Evolutionary conservation across 1,284 basidiomycete genomes (phyloP).

Genomic region (Singerocomus rubriflavus): DNA sequence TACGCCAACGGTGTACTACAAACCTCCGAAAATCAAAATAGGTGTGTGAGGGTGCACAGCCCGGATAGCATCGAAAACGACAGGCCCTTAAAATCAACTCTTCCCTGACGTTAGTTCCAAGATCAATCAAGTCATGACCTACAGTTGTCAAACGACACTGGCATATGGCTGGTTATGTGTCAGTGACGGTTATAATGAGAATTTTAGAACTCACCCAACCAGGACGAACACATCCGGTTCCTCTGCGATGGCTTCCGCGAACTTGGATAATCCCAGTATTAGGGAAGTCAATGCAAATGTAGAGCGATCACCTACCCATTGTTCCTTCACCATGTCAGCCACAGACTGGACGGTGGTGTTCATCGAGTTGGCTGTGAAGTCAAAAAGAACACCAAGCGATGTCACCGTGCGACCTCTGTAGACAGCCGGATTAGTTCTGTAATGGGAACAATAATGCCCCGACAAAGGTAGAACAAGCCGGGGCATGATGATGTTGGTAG

Average conservation of each 20-base stretch:
- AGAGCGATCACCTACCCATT: constrained; percentile 47
- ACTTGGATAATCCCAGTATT: constrained; percentile 41
- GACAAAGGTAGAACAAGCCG: not conserved
- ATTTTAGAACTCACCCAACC: constrained; percentile 46
- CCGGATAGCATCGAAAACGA: constrained; percentile 73
- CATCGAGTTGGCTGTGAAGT: constrained; percentile 63
- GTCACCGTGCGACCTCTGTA: constrained; percentile 69
- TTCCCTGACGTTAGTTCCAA: not conserved
- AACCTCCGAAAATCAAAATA: constrained; percentile 75
- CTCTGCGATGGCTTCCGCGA: constrained; percentile 71
- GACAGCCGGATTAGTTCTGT: not conserved
- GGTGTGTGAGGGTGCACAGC: constrained; percentile 69
- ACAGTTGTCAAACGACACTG: constrained; percentile 62
- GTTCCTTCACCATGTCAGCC: constrained; percentile 70
- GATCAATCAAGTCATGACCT: constrained; percentile 1
- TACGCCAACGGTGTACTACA: not conserved
- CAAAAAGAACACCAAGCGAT: constrained; percentile 74
- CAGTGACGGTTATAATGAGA: not conserved
- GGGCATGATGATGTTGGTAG: not conserved
- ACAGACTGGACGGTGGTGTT: constrained; percentile 76
- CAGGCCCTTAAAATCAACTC: constrained; percentile 45
- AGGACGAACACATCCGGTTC: constrained; percentile 81
- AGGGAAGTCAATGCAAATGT: not conserved
- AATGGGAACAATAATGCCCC: not conserved
- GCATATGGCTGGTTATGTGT: constrained; percentile 57